phyloP scores from a whole-genome alignment of 768 basidiomycete genomes.

The Phlebiopsis gigantea region DNA sequence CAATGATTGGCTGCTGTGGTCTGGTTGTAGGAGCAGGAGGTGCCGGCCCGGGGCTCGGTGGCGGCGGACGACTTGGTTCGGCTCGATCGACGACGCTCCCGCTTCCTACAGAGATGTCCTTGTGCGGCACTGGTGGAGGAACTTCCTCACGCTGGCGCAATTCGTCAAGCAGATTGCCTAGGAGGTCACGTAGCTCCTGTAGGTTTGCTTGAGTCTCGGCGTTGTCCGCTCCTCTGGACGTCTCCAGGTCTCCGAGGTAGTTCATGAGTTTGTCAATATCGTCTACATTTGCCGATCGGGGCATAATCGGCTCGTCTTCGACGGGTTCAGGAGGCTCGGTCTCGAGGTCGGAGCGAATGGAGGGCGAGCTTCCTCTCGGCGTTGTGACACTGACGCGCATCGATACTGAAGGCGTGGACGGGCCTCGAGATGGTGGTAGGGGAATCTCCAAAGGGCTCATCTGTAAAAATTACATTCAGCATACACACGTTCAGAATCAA shows the following conservation, averaged over 20 bases:
- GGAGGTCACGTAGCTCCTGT: slow-evolving; percentile 61
- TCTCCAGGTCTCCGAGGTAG: slow-evolving; percentile 60
- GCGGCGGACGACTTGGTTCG: slow-evolving; percentile 11
- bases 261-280: slow-evolving; percentile 48
- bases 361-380: slow-evolving; percentile 42
- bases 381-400: slow-evolving; percentile 47
- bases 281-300: slow-evolving; percentile 42
- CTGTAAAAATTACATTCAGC: slow-evolving; percentile 17
- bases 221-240: slow-evolving; percentile 56
- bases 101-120: slow-evolving; percentile 42
- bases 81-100: slow-evolving; percentile 30
- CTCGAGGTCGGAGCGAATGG: slow-evolving; percentile 39
- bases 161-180: slow-evolving; percentile 40
- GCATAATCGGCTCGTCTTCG: slow-evolving; percentile 17
- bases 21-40: neutral
- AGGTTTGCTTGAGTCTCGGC: slow-evolving; percentile 63
- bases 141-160: slow-evolving; percentile 15
- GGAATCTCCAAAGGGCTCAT: slow-evolving; percentile 27
- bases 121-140: slow-evolving; percentile 26
- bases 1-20: slow-evolving; percentile 3
- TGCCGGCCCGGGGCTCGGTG: neutral
- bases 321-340: slow-evolving; percentile 35
- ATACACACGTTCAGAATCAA: neutral
- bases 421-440: slow-evolving; percentile 29
- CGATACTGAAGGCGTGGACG: slow-evolving; percentile 32